phyloP scores from a whole-genome alignment of 2,329 filamentous ascomycete species.

The Chaetomiaceae sp. region DNA sequence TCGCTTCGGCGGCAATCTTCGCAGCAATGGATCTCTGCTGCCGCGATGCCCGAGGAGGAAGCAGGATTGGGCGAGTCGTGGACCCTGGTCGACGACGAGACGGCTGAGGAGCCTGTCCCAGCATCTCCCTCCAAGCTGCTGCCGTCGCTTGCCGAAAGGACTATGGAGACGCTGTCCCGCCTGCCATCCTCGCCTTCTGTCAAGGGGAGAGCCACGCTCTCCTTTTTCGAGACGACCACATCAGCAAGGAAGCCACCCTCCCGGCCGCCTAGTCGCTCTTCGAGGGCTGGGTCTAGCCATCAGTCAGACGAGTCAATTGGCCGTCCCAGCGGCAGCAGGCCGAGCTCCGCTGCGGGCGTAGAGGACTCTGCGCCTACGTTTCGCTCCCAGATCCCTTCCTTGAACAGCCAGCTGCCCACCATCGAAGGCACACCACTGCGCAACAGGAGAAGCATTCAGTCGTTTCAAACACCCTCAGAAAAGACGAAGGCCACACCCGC shows the following conservation, averaged over 20 bases:
- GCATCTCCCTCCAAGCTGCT: slow-evolving; percentile 28
- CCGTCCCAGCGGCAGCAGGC: slow-evolving; percentile 48
- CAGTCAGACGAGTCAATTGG: slow-evolving; percentile 56
- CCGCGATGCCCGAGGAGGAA: slow-evolving; percentile 10
- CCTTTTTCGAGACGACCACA: slow-evolving; percentile 65
- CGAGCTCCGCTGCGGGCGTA: slow-evolving; percentile 49
- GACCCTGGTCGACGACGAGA: background rate
- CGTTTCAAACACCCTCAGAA: slow-evolving; percentile 34
- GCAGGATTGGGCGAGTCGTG: slow-evolving; percentile 5
- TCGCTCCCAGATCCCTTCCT: slow-evolving; percentile 41
- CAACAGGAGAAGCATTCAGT: slow-evolving; percentile 33
- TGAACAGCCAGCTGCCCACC: slow-evolving; percentile 39
- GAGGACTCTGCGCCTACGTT: slow-evolving; percentile 40
- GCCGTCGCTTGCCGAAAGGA: slow-evolving; percentile 73
- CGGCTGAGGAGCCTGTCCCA: slow-evolving; percentile 1
- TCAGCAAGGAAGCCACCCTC: slow-evolving; percentile 49
- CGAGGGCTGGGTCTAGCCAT: slow-evolving; percentile 54
- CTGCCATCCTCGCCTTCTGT: slow-evolving; percentile 73
- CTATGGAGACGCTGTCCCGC: slow-evolving; percentile 75
- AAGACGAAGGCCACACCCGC: slow-evolving; percentile 25
- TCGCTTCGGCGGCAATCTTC: slow-evolving; percentile 18
- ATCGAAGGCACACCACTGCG: slow-evolving; percentile 41
- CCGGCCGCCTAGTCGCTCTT: slow-evolving; percentile 41
- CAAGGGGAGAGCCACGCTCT: slow-evolving; percentile 56
- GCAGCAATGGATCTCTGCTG: slow-evolving; percentile 25